Conservation (phyloP, 2,329 filamentous ascomycete genomes). For the Penicillium decumbens region DNA sequence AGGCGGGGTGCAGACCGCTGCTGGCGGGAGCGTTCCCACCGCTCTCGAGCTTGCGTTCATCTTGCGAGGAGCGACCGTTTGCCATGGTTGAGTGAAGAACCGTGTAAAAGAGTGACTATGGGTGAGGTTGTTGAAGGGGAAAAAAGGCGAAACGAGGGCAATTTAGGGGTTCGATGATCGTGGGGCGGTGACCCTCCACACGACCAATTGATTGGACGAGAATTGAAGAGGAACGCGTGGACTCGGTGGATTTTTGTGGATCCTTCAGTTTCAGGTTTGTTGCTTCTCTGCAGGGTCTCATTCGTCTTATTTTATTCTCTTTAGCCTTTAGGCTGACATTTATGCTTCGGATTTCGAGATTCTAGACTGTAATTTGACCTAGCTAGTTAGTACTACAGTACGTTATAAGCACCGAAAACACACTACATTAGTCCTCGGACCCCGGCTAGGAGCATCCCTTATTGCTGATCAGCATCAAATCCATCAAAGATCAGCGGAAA, state of each 20-base stretch:
- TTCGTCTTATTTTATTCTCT: no score
- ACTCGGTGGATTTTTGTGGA: neutral
- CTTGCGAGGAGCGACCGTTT: constrained; percentile 23
- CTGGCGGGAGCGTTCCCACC: constrained; percentile 15
- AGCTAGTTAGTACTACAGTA: no score
- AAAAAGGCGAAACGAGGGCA: constrained; percentile 5
- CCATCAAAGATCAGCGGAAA: neutral
- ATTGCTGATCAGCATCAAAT: neutral
- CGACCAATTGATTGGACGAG: constrained; percentile 3
- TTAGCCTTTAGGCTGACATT: no score
- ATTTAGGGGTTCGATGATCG: constrained; percentile 7
- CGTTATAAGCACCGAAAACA: neutral
- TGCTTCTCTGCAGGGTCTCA: no score
- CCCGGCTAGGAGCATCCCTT: neutral
- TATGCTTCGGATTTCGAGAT: no score
- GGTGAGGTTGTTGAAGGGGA: constrained; percentile 11
- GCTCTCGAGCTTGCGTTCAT: constrained; percentile 26
- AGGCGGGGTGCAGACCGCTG: constrained; percentile 26
- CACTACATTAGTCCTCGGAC: neutral
- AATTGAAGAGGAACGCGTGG: constrained; percentile 8
- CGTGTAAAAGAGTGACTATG: constrained; percentile 26
- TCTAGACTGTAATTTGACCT: neutral
- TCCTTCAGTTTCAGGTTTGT: constrained; percentile 11
- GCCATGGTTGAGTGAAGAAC: constrained; percentile 17
- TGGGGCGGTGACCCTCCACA: constrained; percentile 14